Conservation (phyloP, 352 stramenopile genomes). For the Phytophthora parvispora region DNA sequence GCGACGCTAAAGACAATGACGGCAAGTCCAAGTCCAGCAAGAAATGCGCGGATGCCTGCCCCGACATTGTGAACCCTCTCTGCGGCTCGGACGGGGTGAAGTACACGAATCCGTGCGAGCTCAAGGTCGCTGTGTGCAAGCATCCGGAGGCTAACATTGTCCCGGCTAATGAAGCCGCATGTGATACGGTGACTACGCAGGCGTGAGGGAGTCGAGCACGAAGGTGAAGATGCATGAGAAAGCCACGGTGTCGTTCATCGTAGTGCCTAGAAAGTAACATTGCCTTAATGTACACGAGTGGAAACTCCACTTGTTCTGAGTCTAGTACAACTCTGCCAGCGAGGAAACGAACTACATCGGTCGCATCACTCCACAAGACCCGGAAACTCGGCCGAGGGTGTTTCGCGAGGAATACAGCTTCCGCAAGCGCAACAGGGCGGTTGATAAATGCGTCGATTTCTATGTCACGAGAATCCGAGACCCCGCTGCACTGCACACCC, state of each 20-base stretch:
- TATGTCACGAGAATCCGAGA: background rate
- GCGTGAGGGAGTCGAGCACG: conserved; percentile 1
- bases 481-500: background rate
- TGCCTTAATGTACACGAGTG: background rate
- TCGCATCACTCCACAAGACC: background rate
- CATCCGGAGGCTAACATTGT: conserved; percentile 20
- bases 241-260: background rate
- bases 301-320: background rate
- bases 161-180: conserved; percentile 9
- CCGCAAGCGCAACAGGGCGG: background rate
- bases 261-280: background rate
- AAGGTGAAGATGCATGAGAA: background rate
- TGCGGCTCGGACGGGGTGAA: conserved; percentile 46
- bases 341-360: too few species aligned
- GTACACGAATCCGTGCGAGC: conserved; percentile 41
- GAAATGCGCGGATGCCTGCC: conserved; percentile 28
- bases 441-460: background rate
- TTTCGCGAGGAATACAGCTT: background rate
- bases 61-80: conserved; percentile 28
- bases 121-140: conserved; percentile 23
- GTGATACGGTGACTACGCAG: conserved; percentile 3
- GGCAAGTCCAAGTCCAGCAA: background rate
- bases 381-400: background rate
- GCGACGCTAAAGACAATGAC: conserved; percentile 7
- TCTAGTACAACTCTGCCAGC: background rate